Evolutionary conservation across 164 flowering plant species (phyloP).

Genomic region (Piper longum): DNA sequence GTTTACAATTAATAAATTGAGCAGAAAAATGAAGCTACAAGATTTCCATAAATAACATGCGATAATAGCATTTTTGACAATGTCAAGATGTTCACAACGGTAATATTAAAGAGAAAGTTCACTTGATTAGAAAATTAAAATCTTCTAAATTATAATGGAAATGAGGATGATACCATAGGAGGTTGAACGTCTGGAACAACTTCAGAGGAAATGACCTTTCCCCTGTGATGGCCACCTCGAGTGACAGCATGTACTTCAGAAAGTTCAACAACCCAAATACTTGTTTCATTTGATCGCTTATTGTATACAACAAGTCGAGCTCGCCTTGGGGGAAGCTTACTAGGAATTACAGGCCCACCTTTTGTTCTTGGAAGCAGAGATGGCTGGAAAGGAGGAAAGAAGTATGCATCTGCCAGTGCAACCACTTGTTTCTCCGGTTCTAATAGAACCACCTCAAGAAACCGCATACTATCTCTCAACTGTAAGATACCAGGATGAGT

Average conservation of each 20-base stretch:
- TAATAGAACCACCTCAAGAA: slow-evolving; percentile 67
- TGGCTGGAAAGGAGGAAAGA: slow-evolving; percentile 93
- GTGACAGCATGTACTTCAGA: slow-evolving; percentile 86
- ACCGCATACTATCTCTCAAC: slow-evolving; percentile 91
- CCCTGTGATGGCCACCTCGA: slow-evolving; percentile 92
- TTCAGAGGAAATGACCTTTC: slow-evolving; percentile 68
- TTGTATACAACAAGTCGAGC: slow-evolving; percentile 79
- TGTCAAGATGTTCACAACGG: neutral
- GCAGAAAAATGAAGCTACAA: too few species aligned
- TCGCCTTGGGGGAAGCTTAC: slow-evolving; percentile 74
- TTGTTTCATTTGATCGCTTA: slow-evolving; percentile 72
- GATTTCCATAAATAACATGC: too few species aligned
- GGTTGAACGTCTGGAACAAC: slow-evolving; percentile 91
- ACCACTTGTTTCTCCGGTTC: slow-evolving; percentile 84
- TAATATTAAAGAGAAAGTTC: too few species aligned
- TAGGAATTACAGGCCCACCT: slow-evolving; percentile 74
- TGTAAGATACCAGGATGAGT: slow-evolving; percentile 14
- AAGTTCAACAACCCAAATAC: slow-evolving; percentile 71
- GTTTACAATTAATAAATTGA: too few species aligned
- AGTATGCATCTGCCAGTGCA: slow-evolving; percentile 92
- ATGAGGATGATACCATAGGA: slow-evolving; percentile 51
- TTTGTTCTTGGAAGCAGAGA: slow-evolving; percentile 70
- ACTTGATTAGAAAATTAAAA: neutral
- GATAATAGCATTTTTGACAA: too few species aligned
- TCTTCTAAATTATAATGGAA: neutral